Conservation (phyloP, 345 rosid species). For the Brassica nigra region DNA sequence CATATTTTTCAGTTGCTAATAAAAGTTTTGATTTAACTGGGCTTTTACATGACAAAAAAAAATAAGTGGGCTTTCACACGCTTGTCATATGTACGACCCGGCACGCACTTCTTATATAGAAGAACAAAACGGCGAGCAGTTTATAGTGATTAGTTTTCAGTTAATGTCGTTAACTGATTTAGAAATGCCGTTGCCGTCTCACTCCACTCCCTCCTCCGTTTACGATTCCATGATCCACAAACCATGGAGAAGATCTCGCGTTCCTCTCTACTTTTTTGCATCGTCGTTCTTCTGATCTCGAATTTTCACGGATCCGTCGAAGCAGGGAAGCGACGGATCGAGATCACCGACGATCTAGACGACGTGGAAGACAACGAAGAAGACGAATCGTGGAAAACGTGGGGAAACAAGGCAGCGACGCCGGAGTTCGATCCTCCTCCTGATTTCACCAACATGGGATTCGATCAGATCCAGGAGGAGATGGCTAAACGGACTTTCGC, state of each 20-base stretch:
- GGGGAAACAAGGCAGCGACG: conserved; percentile 62
- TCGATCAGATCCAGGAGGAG: conserved; percentile 62
- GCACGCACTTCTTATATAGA: background rate
- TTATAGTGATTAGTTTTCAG: background rate
- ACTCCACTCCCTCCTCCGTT: background rate
- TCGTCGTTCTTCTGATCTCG: conserved; percentile 30
- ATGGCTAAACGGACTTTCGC: conserved; percentile 63
- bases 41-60: no score
- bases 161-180: conserved; percentile 24
- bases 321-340: conserved; percentile 64
- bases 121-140: background rate
- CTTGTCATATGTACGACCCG: background rate
- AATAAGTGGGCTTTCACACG: background rate
- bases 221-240: background rate
- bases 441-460: conserved; percentile 61
- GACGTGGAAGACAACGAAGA: conserved; percentile 89
- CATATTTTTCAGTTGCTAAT: background rate
- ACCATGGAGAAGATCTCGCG: conserved; percentile 25
- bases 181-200: background rate
- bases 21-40: background rate
- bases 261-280: conserved; percentile 17
- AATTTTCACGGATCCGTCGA: conserved; percentile 33
- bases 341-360: conserved; percentile 82
- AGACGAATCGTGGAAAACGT: conserved; percentile 87
- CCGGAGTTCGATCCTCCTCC: conserved; percentile 67